Conservation (phyloP, 208 protist genomes). For the Acanthamoeba triangularis region DNA sequence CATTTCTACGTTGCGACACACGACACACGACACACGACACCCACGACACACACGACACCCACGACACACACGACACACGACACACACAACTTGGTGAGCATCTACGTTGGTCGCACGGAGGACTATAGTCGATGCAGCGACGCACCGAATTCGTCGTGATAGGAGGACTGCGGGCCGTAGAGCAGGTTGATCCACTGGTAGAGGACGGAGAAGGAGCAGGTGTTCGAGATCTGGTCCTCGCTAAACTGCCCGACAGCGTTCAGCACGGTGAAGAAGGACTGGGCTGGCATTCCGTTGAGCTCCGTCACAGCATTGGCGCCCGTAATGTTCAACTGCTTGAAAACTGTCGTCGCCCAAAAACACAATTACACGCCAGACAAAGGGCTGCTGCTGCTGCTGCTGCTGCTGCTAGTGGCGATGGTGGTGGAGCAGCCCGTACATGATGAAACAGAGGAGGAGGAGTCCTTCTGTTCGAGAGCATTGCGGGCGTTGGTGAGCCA, state of each 20-base stretch:
- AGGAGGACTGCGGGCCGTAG: slow-evolving; percentile 35
- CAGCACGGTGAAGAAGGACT: slow-evolving; percentile 84
- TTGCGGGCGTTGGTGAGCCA: slow-evolving; percentile 79
- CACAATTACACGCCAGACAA: no score
- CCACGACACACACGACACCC: background rate
- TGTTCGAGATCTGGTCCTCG: slow-evolving; percentile 83
- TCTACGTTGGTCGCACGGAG: no score
- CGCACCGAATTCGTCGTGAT: background rate
- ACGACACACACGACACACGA: no score
- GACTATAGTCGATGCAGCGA: background rate
- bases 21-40: background rate
- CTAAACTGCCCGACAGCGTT: slow-evolving; percentile 77
- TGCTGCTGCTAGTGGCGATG: no score
- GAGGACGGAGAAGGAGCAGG: slow-evolving; percentile 80
- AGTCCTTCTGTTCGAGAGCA: slow-evolving; percentile 79
- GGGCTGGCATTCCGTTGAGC: slow-evolving; percentile 79
- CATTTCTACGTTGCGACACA: background rate
- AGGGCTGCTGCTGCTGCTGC: no score
- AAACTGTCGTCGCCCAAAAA: background rate
- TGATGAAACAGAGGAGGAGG: slow-evolving; percentile 31
- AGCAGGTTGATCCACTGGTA: slow-evolving; percentile 80
- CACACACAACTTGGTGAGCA: no score
- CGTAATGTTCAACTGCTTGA: slow-evolving; percentile 72
- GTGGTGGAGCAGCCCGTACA: background rate
- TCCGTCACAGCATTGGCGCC: slow-evolving; percentile 79